These are phyloP conservation scores for Wallacemonas sp. DNA, from an alignment of 208 protist species.

Conservation along the genomic window DNA sequence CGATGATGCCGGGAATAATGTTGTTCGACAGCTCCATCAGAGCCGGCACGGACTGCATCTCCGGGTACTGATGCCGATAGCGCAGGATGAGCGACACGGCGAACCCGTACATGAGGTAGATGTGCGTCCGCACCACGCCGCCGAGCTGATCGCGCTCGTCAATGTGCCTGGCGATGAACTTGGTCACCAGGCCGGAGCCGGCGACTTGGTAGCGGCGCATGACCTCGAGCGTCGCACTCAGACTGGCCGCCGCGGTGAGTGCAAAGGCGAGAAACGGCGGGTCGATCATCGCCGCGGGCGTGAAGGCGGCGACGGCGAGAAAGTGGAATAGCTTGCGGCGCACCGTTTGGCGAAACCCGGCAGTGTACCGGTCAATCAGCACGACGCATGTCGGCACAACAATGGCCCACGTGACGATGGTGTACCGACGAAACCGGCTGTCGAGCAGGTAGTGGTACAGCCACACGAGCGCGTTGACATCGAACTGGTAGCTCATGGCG, in stretches of 20 bases:
- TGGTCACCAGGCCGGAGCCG: constrained; percentile 45
- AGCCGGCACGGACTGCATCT: constrained; percentile 30
- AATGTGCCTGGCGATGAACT: constrained; percentile 71
- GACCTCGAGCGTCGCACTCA: constrained; percentile 63
- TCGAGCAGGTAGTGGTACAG: constrained; percentile 63
- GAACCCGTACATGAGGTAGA: constrained; percentile 86
- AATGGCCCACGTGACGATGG: constrained; percentile 52
- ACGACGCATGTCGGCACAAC: constrained; percentile 59
- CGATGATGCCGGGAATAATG: constrained; percentile 81
- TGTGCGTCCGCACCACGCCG: constrained; percentile 83
- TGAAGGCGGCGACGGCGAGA: constrained; percentile 79
- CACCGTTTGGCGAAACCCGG: constrained; percentile 47
- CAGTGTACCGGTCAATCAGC: constrained; percentile 51
- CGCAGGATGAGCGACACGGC: constrained; percentile 72
- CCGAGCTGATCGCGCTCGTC: constrained; percentile 68
- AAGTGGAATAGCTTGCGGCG: constrained; percentile 91
- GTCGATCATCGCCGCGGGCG: constrained; percentile 74
- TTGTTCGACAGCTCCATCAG: constrained; percentile 77
- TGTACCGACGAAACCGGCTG: constrained; percentile 60
- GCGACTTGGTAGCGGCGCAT: constrained; percentile 70
- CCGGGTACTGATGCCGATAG: constrained; percentile 48
- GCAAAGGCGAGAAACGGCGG: constrained; percentile 83
- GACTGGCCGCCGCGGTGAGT: constrained; percentile 61
- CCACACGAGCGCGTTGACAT: constrained; percentile 66
- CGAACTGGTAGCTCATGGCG: constrained; percentile 62